A percentile compares a stretch with the other conserved stretches of the same genome.
These are phyloP conservation scores for Alternaria incomplexa DNA, from an alignment of 2,329 filamentous ascomycete genomes.

Conservation along the genomic window DNA sequence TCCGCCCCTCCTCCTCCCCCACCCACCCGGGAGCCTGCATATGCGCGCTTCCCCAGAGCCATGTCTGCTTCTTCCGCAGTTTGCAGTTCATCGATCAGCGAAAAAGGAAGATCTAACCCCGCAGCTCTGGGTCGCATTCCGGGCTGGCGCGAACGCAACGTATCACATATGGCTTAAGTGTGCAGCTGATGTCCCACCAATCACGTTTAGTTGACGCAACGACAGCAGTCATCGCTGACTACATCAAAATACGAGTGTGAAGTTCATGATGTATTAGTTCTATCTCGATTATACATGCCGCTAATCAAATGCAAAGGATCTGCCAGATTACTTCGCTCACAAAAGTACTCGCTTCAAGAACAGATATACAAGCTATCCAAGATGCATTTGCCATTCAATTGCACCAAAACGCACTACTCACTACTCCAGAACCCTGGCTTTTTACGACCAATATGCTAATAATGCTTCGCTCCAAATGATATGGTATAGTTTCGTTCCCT, in stretches of 20 bases:
- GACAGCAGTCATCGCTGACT: background rate
- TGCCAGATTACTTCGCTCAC: no score
- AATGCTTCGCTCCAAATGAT: constrained; percentile 34
- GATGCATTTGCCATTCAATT: constrained; percentile 24
- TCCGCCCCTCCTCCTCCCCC: no score
- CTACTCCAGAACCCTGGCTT: constrained; percentile 10
- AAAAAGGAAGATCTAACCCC: background rate
- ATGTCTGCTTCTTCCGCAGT: background rate
- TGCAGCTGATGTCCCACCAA: background rate
- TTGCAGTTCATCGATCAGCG: background rate
- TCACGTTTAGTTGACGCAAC: background rate
- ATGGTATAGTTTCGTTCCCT: constrained; percentile 34
- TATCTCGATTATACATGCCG: background rate
- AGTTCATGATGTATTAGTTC: background rate
- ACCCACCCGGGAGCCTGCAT: background rate
- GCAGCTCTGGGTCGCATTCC: background rate
- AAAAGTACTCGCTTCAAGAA: background rate
- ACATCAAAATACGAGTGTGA: background rate
- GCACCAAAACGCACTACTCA: constrained; percentile 18
- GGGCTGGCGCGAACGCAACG: background rate
- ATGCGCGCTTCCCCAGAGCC: background rate
- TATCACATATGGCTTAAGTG: no score
- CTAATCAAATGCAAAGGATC: background rate
- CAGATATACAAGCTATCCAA: background rate
- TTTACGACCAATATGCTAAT: constrained; percentile 16